Conservation (phyloP, 192 early-diverging fungal species). For the Coemansia umbellata region DNA sequence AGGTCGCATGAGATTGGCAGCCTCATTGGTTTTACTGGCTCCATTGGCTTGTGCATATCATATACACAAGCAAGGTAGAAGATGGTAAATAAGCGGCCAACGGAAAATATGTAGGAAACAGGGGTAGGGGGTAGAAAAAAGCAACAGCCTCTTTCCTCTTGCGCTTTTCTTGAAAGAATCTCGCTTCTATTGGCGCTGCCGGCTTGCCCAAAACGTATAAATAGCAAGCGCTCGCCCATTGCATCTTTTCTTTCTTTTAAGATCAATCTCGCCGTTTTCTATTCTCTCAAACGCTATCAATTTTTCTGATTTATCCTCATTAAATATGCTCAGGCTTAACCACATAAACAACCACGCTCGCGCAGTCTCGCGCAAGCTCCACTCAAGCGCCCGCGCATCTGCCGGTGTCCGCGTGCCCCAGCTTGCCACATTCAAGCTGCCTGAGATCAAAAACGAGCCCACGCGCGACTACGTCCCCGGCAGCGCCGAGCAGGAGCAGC, state of each 20-base stretch:
- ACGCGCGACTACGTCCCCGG: slow-evolving; percentile 78
- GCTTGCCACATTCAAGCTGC: slow-evolving; percentile 77
- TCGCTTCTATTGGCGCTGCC: too few relatives aligned
- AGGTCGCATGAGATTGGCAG: too few relatives aligned
- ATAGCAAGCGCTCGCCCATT: too few relatives aligned
- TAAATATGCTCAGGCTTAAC: slow-evolving; percentile 22
- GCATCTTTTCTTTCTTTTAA: slow-evolving; percentile 2
- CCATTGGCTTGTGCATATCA: too few relatives aligned
- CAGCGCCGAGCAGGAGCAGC: slow-evolving; percentile 65
- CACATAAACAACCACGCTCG: slow-evolving; percentile 6
- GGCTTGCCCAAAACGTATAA: too few relatives aligned
- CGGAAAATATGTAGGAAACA: neutral
- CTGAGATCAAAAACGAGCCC: slow-evolving; percentile 82
- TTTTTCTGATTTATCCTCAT: neutral
- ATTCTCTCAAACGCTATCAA: neutral
- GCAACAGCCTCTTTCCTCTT: too few relatives aligned
- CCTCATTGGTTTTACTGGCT: too few relatives aligned
- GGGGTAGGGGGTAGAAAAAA: too few relatives aligned
- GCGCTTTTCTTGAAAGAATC: too few relatives aligned
- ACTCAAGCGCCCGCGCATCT: slow-evolving; percentile 5
- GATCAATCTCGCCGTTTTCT: neutral
- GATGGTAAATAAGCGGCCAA: too few relatives aligned
- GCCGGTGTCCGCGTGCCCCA: slow-evolving; percentile 51
- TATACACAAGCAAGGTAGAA: too few relatives aligned
- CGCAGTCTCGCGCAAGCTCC: neutral